phyloP scores from a whole-genome alignment of 176 grass and related monocot species.

The Aegilops speltoides region DNA sequence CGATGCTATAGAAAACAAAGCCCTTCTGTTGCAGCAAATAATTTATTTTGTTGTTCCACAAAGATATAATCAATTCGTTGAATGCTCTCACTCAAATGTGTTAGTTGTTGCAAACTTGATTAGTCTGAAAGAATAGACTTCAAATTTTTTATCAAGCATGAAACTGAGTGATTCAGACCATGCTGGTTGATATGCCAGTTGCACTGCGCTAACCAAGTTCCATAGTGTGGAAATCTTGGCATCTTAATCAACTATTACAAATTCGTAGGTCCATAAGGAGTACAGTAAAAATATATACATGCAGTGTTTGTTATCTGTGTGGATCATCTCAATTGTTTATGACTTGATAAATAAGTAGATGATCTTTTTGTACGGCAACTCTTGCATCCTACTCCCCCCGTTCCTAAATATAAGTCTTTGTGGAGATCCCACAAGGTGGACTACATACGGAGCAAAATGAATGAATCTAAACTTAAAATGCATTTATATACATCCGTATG shows the following conservation, averaged over 20 bases:
- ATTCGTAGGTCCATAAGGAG: neutral
- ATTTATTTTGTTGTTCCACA: neutral
- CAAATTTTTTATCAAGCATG: neutral
- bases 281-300: neutral
- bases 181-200: neutral
- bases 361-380: neutral
- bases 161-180: neutral
- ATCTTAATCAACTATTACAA: neutral
- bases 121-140: neutral
- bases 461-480: no score
- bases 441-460: no score
- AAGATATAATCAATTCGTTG: neutral
- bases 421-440: no score
- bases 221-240: neutral
- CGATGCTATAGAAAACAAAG: neutral
- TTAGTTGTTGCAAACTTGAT: neutral
- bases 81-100: neutral
- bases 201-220: neutral
- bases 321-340: neutral
- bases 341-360: neutral
- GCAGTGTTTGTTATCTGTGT: neutral
- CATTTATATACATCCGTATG: no score
- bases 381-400: conserved; percentile 8
- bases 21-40: neutral
- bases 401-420: no score